These are phyloP conservation scores for Mycena metata DNA, from an alignment of 768 basidiomycete species.

Conservation along the genomic window DNA sequence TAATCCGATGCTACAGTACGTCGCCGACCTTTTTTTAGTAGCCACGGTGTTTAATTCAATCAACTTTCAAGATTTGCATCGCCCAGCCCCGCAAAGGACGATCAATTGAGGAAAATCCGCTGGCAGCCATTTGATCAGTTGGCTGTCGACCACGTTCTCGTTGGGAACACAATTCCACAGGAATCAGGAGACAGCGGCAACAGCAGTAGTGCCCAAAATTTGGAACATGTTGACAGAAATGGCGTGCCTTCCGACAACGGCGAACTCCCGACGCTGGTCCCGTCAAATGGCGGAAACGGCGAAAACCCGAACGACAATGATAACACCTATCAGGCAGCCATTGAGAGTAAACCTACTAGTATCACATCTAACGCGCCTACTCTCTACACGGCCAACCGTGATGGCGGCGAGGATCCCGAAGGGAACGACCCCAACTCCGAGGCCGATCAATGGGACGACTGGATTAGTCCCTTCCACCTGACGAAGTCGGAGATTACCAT, in stretches of 20 bases:
- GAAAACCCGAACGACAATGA: not conserved
- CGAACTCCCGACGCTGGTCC: too few relatives aligned
- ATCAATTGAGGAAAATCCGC: not conserved
- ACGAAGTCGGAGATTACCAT: not conserved
- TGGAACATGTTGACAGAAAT: too few relatives aligned
- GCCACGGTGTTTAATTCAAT: not conserved
- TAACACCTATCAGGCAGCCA: not conserved
- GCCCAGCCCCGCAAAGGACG: too few relatives aligned
- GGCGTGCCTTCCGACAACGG: too few relatives aligned
- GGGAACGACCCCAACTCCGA: not conserved
- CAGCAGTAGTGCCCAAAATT: too few relatives aligned
- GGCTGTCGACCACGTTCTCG: not conserved
- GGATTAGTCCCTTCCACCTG: conserved; percentile 1
- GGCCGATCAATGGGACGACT: conserved; percentile 11
- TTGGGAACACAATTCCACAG: not conserved
- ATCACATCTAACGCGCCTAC: not conserved
- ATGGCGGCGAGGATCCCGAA: conserved; percentile 1
- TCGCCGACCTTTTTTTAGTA: not conserved
- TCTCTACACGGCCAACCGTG: not conserved
- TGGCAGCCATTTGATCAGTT: not conserved
- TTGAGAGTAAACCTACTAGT: not conserved
- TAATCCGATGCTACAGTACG: conserved; percentile 8
- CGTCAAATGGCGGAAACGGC: not conserved
- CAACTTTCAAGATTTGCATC: not conserved
- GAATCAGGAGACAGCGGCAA: not conserved